Base-by-base conservation (phyloP, 2,329 filamentous ascomycete species). In the Sphaerulina musiva region DNA sequence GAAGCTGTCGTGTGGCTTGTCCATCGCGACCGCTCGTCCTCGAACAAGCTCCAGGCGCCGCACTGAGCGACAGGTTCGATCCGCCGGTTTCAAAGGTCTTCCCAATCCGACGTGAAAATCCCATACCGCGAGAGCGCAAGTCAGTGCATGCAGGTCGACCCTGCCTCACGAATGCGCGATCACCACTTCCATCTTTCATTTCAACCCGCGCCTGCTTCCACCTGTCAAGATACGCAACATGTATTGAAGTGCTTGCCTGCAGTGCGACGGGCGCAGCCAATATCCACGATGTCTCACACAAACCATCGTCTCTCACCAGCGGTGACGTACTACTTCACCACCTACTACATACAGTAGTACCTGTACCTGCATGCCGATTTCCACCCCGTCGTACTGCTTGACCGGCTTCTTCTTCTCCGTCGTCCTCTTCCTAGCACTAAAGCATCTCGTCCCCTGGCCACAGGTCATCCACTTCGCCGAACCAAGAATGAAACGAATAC, bases 401-500 rank as follows among this genome's bases (percentile, higher is more conserved):
- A 60, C 59, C 29, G 48, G 54, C 17, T 48, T 63, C 41, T 62
- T 61, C 46, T 40, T 54, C 36, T 59, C 48, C 40, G 51, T 65
- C 23, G 56, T 62, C 17, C 36, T 54, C 14, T 36, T 52, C 36
- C 51, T 59, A 6, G 40, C 60, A 29, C 48, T 54, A n/a, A 56
- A 60, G 51, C 48, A 52, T 38, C 32, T 46, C 41, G n/a, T 46
- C 42, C 49, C 46, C 36, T 48, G 46, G 38, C 32, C 50, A 26
- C 40, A 34, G 26, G 26, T 29, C 6, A 29, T 29, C 26, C 26
- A 29, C 26, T 29, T 29, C 6, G 43, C 51, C 17, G 26, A 44
- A 34, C 46, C 29, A 42, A 49, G 12, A 40, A 73, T 73, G 70
- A 71, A 67, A 60, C 69, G 66, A 43, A 68, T 74, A 56, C 45